Evolutionary conservation across 148 eudicot genomes (phyloP).

Genomic region (Rhododendron henanense): DNA sequence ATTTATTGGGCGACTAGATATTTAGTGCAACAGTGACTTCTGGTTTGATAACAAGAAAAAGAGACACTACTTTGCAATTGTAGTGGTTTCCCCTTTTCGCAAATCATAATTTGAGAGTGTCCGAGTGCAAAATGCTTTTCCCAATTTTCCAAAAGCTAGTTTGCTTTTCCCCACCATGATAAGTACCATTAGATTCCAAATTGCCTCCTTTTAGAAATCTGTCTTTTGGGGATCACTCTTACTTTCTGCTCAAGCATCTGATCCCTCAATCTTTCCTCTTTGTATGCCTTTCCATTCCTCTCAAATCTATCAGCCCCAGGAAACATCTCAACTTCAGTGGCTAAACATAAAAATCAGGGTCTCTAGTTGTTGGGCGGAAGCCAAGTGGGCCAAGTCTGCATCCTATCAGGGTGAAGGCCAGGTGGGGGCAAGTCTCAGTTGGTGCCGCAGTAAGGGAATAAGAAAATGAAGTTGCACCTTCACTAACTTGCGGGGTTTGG

Average conservation of each 20-base stretch:
- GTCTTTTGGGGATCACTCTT: not conserved
- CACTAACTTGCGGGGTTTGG: not conserved
- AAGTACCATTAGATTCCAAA: constrained; percentile 5
- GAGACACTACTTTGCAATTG: not conserved
- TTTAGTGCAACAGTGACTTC: not conserved
- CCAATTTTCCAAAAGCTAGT: constrained; percentile 9
- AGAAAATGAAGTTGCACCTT: not conserved
- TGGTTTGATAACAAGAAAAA: not conserved
- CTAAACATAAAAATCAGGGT: not conserved
- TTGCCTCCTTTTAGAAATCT: not conserved
- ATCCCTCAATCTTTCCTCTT: constrained; percentile 1
- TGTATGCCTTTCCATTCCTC: constrained; percentile 1
- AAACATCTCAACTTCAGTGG: constrained; percentile 9
- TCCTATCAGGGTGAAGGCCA: not conserved
- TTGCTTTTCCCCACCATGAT: constrained; percentile 15
- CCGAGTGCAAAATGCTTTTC: constrained; percentile 1
- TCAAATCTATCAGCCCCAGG: not conserved
- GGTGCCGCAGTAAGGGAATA: not conserved
- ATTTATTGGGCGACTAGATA: not conserved
- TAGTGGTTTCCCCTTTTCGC: not conserved
- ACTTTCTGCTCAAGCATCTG: constrained; percentile 16
- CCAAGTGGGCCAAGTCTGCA: not conserved
- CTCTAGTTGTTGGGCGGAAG: not conserved
- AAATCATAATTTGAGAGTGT: not conserved
- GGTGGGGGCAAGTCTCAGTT: not conserved